Conservation (phyloP, 345 rosid genomes). For the Linum lewisii region DNA sequence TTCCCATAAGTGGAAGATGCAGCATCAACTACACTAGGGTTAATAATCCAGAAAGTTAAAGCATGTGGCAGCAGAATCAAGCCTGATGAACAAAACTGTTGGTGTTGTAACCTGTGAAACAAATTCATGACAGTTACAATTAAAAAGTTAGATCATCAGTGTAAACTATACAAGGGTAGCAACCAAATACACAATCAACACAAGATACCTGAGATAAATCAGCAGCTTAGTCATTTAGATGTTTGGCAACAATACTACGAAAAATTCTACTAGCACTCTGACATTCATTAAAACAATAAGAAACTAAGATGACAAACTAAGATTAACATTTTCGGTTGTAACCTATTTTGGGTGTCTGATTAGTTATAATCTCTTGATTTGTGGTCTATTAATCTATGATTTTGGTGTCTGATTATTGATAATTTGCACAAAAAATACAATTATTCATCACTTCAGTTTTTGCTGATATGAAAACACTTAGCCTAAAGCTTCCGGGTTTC, state of each 20-base stretch:
- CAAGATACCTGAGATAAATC: conserved; percentile 42
- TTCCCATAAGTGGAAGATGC: conserved; percentile 22
- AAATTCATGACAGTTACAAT: conserved; percentile 14
- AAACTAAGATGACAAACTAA: conserved; percentile 54
- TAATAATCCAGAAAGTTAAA: conserved; percentile 23
- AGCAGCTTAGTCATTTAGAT: conserved; percentile 35
- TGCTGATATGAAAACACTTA: too few relatives aligned
- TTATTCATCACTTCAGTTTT: too few relatives aligned
- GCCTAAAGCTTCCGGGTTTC: too few relatives aligned
- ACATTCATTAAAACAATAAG: conserved; percentile 63
- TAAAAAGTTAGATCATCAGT: conserved; percentile 9
- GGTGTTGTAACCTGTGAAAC: conserved; percentile 49
- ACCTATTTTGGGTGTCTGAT: too few relatives aligned
- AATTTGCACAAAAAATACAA: too few relatives aligned
- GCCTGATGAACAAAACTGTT: conserved; percentile 44
- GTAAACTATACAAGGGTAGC: conserved; percentile 6
- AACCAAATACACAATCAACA: conserved; percentile 16
- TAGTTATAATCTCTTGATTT: too few relatives aligned
- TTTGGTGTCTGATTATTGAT: too few relatives aligned
- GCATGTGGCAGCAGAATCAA: conserved; percentile 57
- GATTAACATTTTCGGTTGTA: too few relatives aligned
- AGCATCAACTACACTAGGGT: conserved; percentile 24
- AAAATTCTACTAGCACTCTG: conserved; percentile 33
- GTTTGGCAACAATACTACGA: conserved; percentile 40
- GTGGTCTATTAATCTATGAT: too few relatives aligned